Evolutionary conservation across 805 yeast species (phyloP), one percentile per base, ranked within the genome.

Genomic region (Starmerella floricola): DNA sequence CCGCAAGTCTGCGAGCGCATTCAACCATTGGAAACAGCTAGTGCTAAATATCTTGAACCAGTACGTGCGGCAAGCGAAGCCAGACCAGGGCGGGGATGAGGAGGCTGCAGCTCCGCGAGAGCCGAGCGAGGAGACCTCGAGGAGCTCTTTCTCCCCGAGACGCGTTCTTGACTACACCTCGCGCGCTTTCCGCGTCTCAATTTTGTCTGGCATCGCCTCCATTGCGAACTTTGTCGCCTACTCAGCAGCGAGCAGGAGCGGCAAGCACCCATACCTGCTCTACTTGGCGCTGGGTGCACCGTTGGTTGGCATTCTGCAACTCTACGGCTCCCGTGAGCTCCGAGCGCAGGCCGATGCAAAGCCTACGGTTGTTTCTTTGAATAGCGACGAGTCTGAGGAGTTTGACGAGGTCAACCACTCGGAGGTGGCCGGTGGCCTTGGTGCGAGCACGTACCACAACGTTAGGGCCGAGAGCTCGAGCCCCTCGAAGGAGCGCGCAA

Each of bases 251-350:
- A 43, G 52, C 8, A 49, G 54, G 26, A 35, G 46, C 16, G 58
- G 54, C 34, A 48, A 55, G 38, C 64, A 61, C 49, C 64, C 64
- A 11, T 61, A 61, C 42, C 52, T 61, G 45, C 44, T 61, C 21
- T 60, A 61, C 47, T 49, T 56, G 16, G 62, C 60, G 8, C 43
- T 58, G 15, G 55, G 62, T 10, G 53, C 58, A 21, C 62, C 62
- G 13, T 42, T 54, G 18, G 52, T 54, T 3, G 57, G 55, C 13
- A 42, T 42, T 20, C 48, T 54, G 36, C 57, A 54, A 50, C 42
- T 31, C 42, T 46, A 43, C 35, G 57, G 57, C 28, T 48, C 57
- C 11, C 42, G 37, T 24, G 51, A 54, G 37, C 45, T 53, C 30
- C 28, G 36, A 16, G 36, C 34, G 13, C 55, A 52, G 46, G 23